These are phyloP conservation scores for Neocatenulostroma microsporum DNA, from an alignment of 2,329 filamentous ascomycete species.

Conservation along the genomic window DNA sequence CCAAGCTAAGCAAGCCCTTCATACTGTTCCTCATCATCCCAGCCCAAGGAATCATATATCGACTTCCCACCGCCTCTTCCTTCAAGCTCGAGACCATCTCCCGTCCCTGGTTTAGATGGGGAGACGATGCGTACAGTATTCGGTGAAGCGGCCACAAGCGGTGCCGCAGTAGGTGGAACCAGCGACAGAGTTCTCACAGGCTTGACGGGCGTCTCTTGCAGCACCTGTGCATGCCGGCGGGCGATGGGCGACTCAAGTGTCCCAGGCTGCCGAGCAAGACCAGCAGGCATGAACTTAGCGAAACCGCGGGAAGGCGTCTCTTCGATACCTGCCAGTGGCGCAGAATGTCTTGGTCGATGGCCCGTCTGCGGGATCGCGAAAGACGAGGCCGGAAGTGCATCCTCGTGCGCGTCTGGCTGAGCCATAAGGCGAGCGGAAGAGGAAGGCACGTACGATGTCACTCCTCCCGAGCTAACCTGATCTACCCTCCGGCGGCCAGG, in stretches of 20 bases:
- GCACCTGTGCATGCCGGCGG: conserved; percentile 10
- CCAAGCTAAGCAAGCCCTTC: conserved; percentile 27
- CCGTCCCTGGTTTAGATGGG: conserved; percentile 7
- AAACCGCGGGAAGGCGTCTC: conserved; percentile 39
- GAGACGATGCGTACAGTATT: conserved; percentile 2
- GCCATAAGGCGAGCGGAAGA: conserved; percentile 29
- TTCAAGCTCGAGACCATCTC: background rate
- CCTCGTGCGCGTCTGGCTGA: conserved; percentile 14
- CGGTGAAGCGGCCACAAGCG: conserved; percentile 5
- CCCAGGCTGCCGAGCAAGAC: conserved; percentile 15
- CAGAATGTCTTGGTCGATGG: conserved; percentile 15
- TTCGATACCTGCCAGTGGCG: conserved; percentile 22
- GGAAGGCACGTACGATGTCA: conserved; percentile 27
- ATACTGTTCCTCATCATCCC: conserved; percentile 40
- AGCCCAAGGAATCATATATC: conserved; percentile 39
- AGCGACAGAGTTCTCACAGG: conserved; percentile 4
- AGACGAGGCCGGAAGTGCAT: conserved; percentile 10
- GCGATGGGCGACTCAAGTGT: conserved; percentile 17
- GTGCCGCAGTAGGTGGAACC: background rate
- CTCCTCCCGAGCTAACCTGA: too few relatives aligned
- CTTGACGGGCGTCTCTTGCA: conserved; percentile 14
- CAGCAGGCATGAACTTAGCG: conserved; percentile 24
- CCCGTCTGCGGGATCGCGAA: conserved; percentile 26
- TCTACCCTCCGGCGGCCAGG: conserved; percentile 16
- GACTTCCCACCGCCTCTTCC: conserved; percentile 5